These are phyloP conservation scores for Penicillium janthinellum DNA, from an alignment of 2,329 filamentous ascomycete species.

Conservation along the genomic window DNA sequence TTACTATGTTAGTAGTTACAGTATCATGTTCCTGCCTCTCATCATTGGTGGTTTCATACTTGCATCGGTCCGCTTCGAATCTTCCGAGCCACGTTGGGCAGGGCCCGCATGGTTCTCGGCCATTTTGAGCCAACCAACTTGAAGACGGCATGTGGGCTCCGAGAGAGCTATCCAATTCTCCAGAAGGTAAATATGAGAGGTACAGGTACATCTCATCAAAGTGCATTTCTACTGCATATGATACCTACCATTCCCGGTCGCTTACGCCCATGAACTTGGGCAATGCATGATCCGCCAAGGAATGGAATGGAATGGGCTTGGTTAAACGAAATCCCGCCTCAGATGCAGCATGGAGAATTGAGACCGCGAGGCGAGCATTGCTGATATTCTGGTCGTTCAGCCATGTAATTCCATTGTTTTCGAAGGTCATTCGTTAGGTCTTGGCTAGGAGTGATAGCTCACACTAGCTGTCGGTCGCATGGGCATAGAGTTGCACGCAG, in stretches of 20 bases:
- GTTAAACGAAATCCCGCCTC: not conserved
- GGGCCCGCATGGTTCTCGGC: not conserved
- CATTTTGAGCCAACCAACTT: not conserved
- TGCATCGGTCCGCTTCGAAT: not conserved
- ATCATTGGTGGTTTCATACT: not conserved
- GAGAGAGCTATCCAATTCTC: not conserved
- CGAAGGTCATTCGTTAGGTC: no score
- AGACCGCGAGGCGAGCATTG: no score
- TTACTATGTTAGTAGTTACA: no score
- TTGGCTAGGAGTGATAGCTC: no score
- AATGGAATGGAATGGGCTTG: not conserved
- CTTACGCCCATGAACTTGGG: not conserved
- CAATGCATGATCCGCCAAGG: not conserved
- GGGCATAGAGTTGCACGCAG: no score
- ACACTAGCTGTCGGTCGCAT: no score
- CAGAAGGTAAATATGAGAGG: not conserved
- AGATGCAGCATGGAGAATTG: no score
- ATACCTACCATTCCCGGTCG: not conserved
- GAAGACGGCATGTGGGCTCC: not conserved
- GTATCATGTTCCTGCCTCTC: no score
- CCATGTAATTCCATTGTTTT: no score
- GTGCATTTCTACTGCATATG: not conserved
- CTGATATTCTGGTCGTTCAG: no score
- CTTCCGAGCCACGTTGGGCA: not conserved
- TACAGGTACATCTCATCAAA: not conserved